Base-by-base conservation (phyloP, 2,329 filamentous ascomycete species). In the Phaeomoniella chlamydospora region DNA sequence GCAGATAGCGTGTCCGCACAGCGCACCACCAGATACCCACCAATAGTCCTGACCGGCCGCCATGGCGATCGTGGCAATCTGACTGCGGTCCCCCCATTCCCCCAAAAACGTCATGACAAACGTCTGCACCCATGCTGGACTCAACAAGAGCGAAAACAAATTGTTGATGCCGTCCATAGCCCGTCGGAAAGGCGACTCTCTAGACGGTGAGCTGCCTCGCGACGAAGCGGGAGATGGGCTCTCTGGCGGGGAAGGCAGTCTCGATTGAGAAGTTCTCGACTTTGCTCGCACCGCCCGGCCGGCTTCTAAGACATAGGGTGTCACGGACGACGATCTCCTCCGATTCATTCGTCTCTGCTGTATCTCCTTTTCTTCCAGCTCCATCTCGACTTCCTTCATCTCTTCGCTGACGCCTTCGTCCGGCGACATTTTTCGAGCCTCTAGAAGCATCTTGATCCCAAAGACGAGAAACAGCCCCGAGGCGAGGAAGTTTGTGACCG, bases 11-110 rank as follows among this genome's bases (percentile, higher is more conserved):
- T 98, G 90, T 6, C 90, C 90, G 33, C 74, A 68, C 22, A 90
- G 74, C 2, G 90, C 88, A 39, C 90, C 90, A 33, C 86, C 67
- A 3, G 86, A 94, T 22, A 98, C 90, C 82, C 86, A 94, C 88
- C 88, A 96, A 58, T 96, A 98, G 55, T 98, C 90, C 57, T 93
- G 84, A 14, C 90, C 90, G 19, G 90, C 88, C 34, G 90, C 90
- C 90, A 98, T 98, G 37, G 90, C 90, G 53, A 98, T 93, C 0
- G 90, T 98, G 15, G 90, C 90, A 50, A 98, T 96, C 62, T 98
- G 90, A 55, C 84, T 93, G 46, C 90, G 77, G 52, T 98, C 90
- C 39, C 90, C 90, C 90, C 90, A 98, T 58, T 98, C 90, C 29
- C 90, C 90, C 18, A 98, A 64, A 62, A 98, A 98, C 2, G 90